phyloP scores from a whole-genome alignment of 768 basidiomycete genomes.

The Phanerodontia chrysosporium region DNA sequence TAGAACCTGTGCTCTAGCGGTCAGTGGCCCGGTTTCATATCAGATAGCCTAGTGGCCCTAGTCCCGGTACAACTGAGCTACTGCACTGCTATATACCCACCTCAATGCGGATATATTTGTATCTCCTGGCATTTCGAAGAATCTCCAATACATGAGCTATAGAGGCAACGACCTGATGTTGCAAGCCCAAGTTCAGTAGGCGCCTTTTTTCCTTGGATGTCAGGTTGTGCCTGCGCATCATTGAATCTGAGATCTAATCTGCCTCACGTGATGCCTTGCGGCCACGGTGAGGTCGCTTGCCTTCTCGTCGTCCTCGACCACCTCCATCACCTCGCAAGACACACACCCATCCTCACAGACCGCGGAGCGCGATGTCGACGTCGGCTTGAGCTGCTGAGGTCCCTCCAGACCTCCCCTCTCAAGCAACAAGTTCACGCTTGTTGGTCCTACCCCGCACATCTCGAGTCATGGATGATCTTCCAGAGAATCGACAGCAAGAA shows the following conservation, averaged over 20 bases:
- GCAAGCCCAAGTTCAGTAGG: neutral
- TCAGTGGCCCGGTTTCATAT: no score
- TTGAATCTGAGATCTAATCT: constrained; percentile 3
- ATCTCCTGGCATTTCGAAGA: no score
- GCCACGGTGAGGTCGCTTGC: neutral
- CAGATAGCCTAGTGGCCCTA: no score
- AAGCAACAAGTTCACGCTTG: constrained; percentile 38
- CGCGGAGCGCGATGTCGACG: constrained; percentile 54
- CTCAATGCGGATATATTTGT: no score
- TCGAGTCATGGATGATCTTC: constrained; percentile 55
- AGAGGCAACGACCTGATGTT: no score
- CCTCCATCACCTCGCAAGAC: neutral
- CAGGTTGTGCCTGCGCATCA: neutral
- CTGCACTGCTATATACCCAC: no score
- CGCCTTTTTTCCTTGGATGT: no score
- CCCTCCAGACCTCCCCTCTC: constrained; percentile 61
- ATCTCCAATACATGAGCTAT: no score
- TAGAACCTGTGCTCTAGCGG: no score
- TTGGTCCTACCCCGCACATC: constrained; percentile 19
- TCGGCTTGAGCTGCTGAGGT: constrained; percentile 75
- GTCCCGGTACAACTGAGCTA: no score
- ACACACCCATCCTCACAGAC: neutral
- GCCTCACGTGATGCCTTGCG: neutral
- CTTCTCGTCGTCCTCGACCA: neutral
- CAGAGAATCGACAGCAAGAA: constrained; percentile 58